Conservation (phyloP, 176 grass and related monocot genomes). For the Rhynchospora tenuis region DNA sequence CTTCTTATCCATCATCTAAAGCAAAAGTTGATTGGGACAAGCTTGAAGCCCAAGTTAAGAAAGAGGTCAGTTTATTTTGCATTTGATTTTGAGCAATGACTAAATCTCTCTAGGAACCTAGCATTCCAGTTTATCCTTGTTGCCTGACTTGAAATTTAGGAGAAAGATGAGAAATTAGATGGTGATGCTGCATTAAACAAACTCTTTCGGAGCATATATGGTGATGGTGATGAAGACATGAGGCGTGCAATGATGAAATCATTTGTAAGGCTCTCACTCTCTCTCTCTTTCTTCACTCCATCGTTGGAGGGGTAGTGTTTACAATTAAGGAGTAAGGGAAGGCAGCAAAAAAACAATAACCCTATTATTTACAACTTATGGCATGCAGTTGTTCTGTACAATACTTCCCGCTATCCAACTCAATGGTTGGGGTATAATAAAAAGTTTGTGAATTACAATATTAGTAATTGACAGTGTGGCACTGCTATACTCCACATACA, state of each 20-base stretch:
- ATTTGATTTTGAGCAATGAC: not conserved
- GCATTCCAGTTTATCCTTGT: too few relatives aligned
- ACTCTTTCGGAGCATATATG: constrained; percentile 41
- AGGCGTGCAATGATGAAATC: constrained; percentile 52
- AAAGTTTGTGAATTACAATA: too few relatives aligned
- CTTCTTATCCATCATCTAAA: constrained; percentile 43
- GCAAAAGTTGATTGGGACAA: constrained; percentile 52
- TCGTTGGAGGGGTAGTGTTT: too few relatives aligned
- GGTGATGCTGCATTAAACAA: constrained; percentile 49
- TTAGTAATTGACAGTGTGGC: too few relatives aligned
- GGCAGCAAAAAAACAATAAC: too few relatives aligned
- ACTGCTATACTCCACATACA: too few relatives aligned
- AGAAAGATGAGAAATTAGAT: constrained; percentile 36
- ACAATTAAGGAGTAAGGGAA: too few relatives aligned
- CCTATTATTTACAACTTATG: too few relatives aligned
- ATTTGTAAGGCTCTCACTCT: constrained; percentile 30
- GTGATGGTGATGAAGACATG: constrained; percentile 39
- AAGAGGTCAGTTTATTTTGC: constrained; percentile 24
- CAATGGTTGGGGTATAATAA: too few relatives aligned
- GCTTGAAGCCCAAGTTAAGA: constrained; percentile 40
- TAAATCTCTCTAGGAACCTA: too few relatives aligned
- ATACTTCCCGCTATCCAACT: too few relatives aligned
- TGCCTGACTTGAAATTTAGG: not conserved
- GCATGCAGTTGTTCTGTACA: too few relatives aligned
- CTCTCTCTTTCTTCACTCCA: not conserved